phyloP scores from a whole-genome alignment of 495 filamentous ascomycete genomes.

The Hyaloscypha finlandica region DNA sequence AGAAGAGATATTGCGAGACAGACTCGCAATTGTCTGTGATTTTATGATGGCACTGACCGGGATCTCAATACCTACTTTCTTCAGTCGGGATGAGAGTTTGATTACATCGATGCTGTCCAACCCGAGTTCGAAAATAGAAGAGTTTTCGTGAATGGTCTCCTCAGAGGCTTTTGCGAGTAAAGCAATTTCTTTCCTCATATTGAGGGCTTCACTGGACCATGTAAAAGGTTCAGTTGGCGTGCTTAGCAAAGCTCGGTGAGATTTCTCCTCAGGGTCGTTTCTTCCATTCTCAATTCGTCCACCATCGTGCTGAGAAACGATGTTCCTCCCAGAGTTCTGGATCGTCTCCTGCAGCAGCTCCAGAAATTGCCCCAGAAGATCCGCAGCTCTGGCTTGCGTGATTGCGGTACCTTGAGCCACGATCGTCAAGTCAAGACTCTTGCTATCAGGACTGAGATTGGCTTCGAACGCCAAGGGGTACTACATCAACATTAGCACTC shows the following conservation, averaged over 20 bases:
- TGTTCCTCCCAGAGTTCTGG: background rate
- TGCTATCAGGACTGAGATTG: slow-evolving; percentile 46
- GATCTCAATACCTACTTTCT: slow-evolving; percentile 55
- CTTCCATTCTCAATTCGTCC: background rate
- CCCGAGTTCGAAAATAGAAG: slow-evolving; percentile 79
- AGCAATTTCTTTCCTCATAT: slow-evolving; percentile 61
- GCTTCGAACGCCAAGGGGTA: slow-evolving; percentile 79
- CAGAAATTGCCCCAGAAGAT: slow-evolving; percentile 46
- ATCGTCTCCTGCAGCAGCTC: background rate
- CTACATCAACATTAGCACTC: slow-evolving; percentile 6
- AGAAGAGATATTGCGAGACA: slow-evolving; percentile 34
- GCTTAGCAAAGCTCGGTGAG: background rate
- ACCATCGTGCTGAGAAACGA: background rate
- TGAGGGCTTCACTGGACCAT: slow-evolving; percentile 53
- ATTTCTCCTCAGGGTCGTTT: background rate
- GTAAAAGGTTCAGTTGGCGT: slow-evolving; percentile 38
- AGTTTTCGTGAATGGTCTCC: slow-evolving; percentile 63
- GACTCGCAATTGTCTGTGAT: slow-evolving; percentile 61
- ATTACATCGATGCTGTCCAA: slow-evolving; percentile 87
- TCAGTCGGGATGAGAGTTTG: slow-evolving; percentile 65
- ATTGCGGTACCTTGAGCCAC: slow-evolving; percentile 49
- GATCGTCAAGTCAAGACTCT: slow-evolving; percentile 51
- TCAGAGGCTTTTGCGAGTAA: slow-evolving; percentile 53
- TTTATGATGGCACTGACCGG: slow-evolving; percentile 70
- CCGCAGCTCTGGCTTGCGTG: slow-evolving; percentile 33